Conservation (phyloP, 169 alveolate species). For the Amoebophrya sp. region DNA sequence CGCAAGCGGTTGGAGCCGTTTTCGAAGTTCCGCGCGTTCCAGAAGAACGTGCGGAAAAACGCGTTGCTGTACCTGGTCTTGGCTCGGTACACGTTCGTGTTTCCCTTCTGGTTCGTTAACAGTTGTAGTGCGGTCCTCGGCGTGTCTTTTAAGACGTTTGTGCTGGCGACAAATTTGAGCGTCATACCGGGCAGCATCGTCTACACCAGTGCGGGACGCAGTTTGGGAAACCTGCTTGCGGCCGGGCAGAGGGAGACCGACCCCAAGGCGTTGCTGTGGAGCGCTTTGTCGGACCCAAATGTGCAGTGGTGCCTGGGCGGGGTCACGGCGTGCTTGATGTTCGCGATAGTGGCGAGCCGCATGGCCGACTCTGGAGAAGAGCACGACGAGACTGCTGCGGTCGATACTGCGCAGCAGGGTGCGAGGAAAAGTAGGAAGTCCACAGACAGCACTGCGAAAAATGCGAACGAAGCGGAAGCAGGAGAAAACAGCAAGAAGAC, state of each 20-base stretch:
- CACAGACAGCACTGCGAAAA: too few relatives aligned
- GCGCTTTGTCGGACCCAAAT: not conserved
- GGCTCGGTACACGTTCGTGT: conserved; percentile 34
- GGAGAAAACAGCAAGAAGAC: too few relatives aligned
- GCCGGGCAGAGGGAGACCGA: not conserved
- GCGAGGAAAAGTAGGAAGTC: too few relatives aligned
- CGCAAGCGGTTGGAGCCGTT: not conserved
- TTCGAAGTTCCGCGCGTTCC: not conserved
- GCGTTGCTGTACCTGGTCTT: conserved; percentile 28
- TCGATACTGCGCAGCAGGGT: too few relatives aligned
- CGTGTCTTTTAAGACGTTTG: conserved; percentile 15
- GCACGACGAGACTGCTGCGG: not conserved
- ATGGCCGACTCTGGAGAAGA: not conserved
- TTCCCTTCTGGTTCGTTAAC: conserved; percentile 38
- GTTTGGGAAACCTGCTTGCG: not conserved
- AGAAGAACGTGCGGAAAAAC: conserved; percentile 23
- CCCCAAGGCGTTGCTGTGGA: not conserved
- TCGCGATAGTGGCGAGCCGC: not conserved
- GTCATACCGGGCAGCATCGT: conserved; percentile 28
- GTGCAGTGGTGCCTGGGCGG: not conserved
- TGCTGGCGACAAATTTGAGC: conserved; percentile 10
- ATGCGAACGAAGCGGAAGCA: too few relatives aligned
- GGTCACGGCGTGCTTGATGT: not conserved
- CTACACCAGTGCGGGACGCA: conserved; percentile 32
- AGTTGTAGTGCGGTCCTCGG: conserved; percentile 6